These are phyloP conservation scores for Echeveria elegans DNA, from an alignment of 164 flowering plant species.

Conservation along the genomic window DNA sequence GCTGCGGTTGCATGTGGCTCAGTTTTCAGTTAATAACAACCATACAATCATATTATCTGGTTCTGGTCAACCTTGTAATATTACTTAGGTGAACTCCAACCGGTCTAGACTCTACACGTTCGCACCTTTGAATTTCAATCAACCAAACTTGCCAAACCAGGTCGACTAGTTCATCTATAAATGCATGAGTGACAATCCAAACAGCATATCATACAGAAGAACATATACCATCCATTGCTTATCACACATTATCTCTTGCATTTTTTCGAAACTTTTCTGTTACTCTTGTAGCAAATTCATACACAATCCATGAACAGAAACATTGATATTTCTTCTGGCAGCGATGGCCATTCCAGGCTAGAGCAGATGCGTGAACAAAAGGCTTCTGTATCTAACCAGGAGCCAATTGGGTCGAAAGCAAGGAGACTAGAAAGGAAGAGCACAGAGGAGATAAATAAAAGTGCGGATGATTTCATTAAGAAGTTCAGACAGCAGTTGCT, in stretches of 20 bases:
- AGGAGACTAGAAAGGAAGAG: constrained; percentile 28
- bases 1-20: neutral
- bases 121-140: neutral
- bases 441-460: constrained; percentile 44
- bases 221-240: neutral
- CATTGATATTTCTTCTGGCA: neutral
- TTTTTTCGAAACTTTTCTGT: too few species aligned
- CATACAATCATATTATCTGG: too few species aligned
- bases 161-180: neutral
- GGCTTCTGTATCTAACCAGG: neutral
- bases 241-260: neutral
- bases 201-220: neutral
- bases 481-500: constrained; percentile 51
- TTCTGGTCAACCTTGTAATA: neutral
- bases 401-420: neutral
- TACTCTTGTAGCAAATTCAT: neutral
- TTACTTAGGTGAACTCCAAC: constrained; percentile 6
- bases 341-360: neutral
- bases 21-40: neutral
- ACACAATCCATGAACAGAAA: neutral
- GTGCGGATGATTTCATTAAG: constrained; percentile 69
- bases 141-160: too few species aligned
- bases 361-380: neutral
- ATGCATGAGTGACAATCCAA: neutral
- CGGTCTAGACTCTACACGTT: neutral